phyloP scores from a whole-genome alignment of 2,329 filamentous ascomycete genomes.

The Lachnum nothofagi region DNA sequence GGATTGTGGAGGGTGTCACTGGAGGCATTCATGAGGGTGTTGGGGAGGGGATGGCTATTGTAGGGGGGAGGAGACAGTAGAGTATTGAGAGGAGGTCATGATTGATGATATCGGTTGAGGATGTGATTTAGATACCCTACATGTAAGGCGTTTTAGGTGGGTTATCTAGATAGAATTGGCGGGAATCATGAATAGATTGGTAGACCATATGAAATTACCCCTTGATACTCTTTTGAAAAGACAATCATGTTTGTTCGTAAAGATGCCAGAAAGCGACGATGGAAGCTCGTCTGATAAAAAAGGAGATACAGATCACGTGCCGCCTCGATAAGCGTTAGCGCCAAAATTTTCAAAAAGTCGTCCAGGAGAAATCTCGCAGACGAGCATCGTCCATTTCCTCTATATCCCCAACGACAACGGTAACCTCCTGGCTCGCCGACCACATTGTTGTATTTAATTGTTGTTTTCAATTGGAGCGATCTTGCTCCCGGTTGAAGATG shows the following conservation, averaged over 20 bases:
- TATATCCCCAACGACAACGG: slow-evolving; percentile 1
- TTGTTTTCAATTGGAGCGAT: slow-evolving; percentile 9
- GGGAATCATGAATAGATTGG: too few relatives aligned
- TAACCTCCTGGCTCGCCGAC: slow-evolving; percentile 1
- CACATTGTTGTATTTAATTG: slow-evolving; percentile 13
- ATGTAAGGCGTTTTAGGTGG: neutral
- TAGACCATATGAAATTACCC: too few relatives aligned
- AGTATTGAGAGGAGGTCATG: slow-evolving; percentile 6
- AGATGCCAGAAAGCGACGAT: too few relatives aligned
- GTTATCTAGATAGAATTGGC: too few relatives aligned
- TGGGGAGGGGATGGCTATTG: slow-evolving; percentile 46
- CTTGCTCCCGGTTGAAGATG: slow-evolving; percentile 23
- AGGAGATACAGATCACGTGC: neutral
- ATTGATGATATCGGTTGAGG: slow-evolving; percentile 4
- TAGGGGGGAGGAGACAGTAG: slow-evolving; percentile 33
- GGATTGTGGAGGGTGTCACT: slow-evolving; percentile 59
- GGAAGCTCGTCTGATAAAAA: too few relatives aligned
- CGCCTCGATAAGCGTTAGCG: neutral
- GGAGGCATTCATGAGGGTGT: slow-evolving; percentile 64
- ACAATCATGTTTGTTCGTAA: too few relatives aligned
- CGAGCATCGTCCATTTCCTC: neutral
- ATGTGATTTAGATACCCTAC: neutral
- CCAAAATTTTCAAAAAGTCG: neutral
- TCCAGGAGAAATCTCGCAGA: neutral
- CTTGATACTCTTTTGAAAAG: too few relatives aligned